Base-by-base conservation (phyloP, 257 asterid species). In the Cinchona pubescens region DNA sequence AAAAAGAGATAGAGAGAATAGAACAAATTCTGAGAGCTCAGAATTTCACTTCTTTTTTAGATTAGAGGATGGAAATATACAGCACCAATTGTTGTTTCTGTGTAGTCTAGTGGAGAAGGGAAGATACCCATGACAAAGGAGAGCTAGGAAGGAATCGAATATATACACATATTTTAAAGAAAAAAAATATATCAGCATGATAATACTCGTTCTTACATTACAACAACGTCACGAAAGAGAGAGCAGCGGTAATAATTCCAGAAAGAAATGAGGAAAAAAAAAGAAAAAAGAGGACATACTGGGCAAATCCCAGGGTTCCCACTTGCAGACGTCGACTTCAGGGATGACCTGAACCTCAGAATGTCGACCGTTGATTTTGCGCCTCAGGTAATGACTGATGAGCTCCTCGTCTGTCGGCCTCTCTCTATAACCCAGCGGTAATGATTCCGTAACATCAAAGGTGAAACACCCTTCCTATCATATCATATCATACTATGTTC, bases 231-330 rank as follows among this genome's bases (percentile, higher is more conserved):
- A 23, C 10, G 0, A 8, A 56, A 9, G 62, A 25, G 29, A 13
- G 12, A 0, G 13, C 19, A 3, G 53, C n/a, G n/a, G n/a, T n/a
- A n/a, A n/a, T n/a, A 46, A 46, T 3, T 18, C 53, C 15, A 46
- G 34, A 79, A 14, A 56, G 71, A 69, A 15, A 51, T 18, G n/a
- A 79, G 13, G 23, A n/a, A 38, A 1, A 55, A 3, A 43, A 9
- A 80, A 14, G 40, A 46, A 73, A 29, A 67, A 72, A 60, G 37
- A 58, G 70, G 18, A 51, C 27, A 61, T 81, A 92, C 97, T 87
- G 46, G 97, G 96, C 23, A 92, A 94, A 86, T 92, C 97, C 95
- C 95, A 90, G 7, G 95, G 97, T 85, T 92, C 97, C 91, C 92
- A 90, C 80, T 90, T 92, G 84, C 97, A 92, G 64, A 90, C 92